These are phyloP conservation scores for Plasmodium gonderi DNA, from an alignment of 169 alveolate genomes.

Conservation along the genomic window DNA sequence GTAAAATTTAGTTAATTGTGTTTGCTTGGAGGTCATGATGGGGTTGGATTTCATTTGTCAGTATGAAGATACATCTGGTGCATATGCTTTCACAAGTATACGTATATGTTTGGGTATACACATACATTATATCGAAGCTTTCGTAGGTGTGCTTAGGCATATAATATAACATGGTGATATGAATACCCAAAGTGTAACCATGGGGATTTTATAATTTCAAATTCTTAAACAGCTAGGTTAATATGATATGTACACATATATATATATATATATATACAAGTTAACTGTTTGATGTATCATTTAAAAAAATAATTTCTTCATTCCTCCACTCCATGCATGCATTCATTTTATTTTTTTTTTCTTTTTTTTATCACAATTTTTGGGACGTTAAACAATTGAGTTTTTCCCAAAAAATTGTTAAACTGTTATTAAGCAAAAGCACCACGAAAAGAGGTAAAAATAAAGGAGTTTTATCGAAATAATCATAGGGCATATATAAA, in stretches of 20 bases:
- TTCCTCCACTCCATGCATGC: no score
- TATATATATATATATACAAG: neutral
- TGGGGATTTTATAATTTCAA: neutral
- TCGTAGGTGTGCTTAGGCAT: neutral
- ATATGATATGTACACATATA: neutral
- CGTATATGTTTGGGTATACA: neutral
- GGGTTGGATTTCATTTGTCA: no score
- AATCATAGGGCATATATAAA: no score
- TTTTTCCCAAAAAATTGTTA: neutral
- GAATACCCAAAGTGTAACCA: conserved; percentile 1
- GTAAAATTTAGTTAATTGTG: neutral
- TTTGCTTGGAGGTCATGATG: neutral
- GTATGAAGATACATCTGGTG: no score
- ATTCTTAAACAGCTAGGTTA: neutral
- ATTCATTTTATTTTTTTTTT: no score
- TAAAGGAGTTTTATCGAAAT: no score
- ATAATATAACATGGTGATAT: neutral
- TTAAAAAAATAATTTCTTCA: neutral
- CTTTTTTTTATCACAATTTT: neutral
- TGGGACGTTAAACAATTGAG: neutral
- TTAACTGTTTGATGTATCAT: neutral
- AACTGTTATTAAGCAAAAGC: neutral
- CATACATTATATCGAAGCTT: neutral
- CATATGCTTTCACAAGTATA: neutral
- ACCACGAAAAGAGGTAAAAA: no score